Conservation (phyloP, 139 green algal species). For the Chlamydomonas sp. region DNA sequence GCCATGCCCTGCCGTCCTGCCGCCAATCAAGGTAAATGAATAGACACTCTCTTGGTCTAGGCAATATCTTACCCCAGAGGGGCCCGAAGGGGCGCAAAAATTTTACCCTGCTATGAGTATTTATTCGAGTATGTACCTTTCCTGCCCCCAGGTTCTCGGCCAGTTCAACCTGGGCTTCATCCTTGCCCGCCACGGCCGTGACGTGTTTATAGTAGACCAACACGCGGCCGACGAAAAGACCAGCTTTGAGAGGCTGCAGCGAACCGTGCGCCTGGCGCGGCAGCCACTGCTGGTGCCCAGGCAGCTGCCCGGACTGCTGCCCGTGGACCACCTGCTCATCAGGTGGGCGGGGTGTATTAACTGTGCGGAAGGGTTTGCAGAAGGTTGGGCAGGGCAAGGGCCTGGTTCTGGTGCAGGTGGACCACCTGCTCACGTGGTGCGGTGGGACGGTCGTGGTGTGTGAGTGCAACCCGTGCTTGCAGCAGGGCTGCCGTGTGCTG, state of each 20-base stretch:
- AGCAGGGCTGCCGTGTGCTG: no score
- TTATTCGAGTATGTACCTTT: no score
- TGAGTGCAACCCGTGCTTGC: no score
- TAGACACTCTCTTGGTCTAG: no score
- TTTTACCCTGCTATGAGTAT: no score
- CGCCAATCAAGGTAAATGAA: no score
- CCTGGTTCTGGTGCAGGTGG: no score
- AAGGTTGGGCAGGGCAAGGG: not conserved
- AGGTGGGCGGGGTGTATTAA: conserved; percentile 31
- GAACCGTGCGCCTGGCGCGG: conserved; percentile 33
- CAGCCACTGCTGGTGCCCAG: conserved; percentile 87
- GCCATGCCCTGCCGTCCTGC: no score
- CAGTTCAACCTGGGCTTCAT: conserved; percentile 99
- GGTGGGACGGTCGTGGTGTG: no score
- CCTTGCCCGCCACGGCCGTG: conserved; percentile 72
- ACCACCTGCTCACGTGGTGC: no score
- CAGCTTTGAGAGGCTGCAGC: conserved; percentile 91
- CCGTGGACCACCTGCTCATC: conserved; percentile 53
- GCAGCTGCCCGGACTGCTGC: conserved; percentile 49
- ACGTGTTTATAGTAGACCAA: conserved; percentile 99
- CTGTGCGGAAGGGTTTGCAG: not conserved
- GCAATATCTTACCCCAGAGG: no score
- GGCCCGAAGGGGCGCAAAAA: no score
- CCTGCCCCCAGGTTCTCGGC: conserved; percentile 52
- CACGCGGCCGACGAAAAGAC: conserved; percentile 95